These are phyloP conservation scores for Trichosanthes truncata DNA, from an alignment of 306 rosid species.

Conservation along the genomic window DNA sequence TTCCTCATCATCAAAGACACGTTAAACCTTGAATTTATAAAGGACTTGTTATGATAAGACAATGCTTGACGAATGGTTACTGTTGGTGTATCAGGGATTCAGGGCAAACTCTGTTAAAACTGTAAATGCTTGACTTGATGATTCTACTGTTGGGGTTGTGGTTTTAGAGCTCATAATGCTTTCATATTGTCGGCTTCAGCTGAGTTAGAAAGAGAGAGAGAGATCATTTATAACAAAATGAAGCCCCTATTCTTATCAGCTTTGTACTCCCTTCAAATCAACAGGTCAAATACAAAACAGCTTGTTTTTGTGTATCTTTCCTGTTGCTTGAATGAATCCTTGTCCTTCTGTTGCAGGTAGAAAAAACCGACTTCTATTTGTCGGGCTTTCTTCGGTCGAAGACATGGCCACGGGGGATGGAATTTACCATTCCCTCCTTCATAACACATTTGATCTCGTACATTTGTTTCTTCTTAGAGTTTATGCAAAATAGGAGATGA, in stretches of 20 bases:
- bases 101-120: background rate
- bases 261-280: conserved; percentile 2
- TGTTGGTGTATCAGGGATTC: background rate
- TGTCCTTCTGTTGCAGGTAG: background rate
- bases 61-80: background rate
- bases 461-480: background rate
- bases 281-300: background rate
- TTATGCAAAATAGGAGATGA: background rate
- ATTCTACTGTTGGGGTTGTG: background rate
- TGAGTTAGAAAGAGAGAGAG: background rate
- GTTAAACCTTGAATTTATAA: conserved; percentile 76
- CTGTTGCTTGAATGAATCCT: background rate
- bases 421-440: background rate
- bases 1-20: conserved; percentile 82
- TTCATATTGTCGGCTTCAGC: background rate
- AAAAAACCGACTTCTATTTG: background rate
- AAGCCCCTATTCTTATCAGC: background rate
- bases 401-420: background rate
- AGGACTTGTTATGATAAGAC: conserved; percentile 46
- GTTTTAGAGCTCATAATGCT: conserved; percentile 5
- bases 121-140: conserved; percentile 3
- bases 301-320: background rate
- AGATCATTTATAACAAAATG: background rate
- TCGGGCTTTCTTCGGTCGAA: background rate
- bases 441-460: background rate